Evolutionary conservation across 805 yeast species (phyloP), one percentile per base, ranked within the genome.

Genomic region (Brettanomyces sp.): DNA sequence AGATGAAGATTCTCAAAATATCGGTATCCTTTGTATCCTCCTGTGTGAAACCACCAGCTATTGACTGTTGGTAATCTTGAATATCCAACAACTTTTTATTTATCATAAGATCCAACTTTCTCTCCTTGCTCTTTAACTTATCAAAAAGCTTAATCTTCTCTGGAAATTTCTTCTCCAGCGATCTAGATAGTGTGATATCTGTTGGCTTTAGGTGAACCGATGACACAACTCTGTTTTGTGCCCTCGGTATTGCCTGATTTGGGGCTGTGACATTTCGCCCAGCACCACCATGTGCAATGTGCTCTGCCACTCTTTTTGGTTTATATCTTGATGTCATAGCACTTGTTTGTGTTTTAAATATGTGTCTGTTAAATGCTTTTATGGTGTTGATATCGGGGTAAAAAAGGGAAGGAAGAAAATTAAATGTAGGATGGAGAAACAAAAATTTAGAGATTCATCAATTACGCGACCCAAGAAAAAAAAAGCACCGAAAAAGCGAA

Each of bases 21-120:
- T 84, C 82, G 35, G 78, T 78, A 50, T 76, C 76, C 53, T 60
- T 56, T 49, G 67, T 41, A 58, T 58, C 50, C 69, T 70, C 54
- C 62, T 72, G 59, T 63, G 56, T 41, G 62, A 63, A 51, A 63
- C 70, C 55, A 60, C 70, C 67, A 56, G 68, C 61, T 65, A 72
- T 53, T 67, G 73, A 46, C 72, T 72, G 49, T 72, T 66, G 61
- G 69, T 72, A 57, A 48, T 90, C 95, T 60, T 87, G 95, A 47
- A 89, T 71, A 56, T 91, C 98, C 45, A 86, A 74, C 50, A 87
- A 76, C 62, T 91, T 91, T 49, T 95, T 78, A 40, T 90, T 80
- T 36, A 87, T 79, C 52, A 85, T 73, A 47, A 91, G 76, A 62
- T 93, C 98, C 41, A 91, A 65, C 51, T 79, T 74, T 49, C 79